phyloP scores from a whole-genome alignment of 331 rosid genomes.

The Arachis monticola region DNA sequence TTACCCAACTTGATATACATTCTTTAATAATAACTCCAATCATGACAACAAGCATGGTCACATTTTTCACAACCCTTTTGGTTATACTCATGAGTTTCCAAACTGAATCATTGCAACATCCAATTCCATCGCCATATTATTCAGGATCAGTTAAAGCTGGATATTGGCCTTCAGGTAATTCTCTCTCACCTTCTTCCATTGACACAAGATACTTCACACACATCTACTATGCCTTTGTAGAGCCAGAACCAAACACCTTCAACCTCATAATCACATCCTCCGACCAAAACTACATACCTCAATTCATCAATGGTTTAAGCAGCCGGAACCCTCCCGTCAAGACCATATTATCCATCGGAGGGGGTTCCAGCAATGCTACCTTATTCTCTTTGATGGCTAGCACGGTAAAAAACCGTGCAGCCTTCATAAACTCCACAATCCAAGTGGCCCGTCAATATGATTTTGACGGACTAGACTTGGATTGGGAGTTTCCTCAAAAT shows the following conservation, averaged over 20 bases:
- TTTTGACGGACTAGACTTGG: conserved; percentile 77
- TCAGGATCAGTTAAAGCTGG: conserved; percentile 58
- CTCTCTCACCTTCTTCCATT: conserved; percentile 54
- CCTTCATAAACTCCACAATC: conserved; percentile 71
- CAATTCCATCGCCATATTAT: conserved; percentile 6
- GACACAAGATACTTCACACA: conserved; percentile 74
- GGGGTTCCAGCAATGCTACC: conserved; percentile 59
- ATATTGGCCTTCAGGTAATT: conserved; percentile 65
- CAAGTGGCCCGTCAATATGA: conserved; percentile 61
- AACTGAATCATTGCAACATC: not conserved
- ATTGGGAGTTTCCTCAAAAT: conserved; percentile 76
- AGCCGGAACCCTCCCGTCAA: conserved; percentile 51
- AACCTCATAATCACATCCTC: conserved; percentile 46
- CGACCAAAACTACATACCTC: conserved; percentile 41
- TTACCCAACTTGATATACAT: not conserved
- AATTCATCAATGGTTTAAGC: conserved; percentile 53
- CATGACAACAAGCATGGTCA: not conserved
- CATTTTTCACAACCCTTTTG: conserved; percentile 26
- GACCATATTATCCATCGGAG: conserved; percentile 73
- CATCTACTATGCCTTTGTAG: conserved; percentile 71
- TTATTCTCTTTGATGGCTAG: conserved; percentile 61
- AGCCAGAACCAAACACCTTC: conserved; percentile 51
- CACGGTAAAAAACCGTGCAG: conserved; percentile 34
- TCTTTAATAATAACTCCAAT: not conserved
- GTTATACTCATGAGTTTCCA: conserved; percentile 38